phyloP scores from a whole-genome alignment of 495 filamentous ascomycete genomes.

The Aspergillus taichungensis region DNA sequence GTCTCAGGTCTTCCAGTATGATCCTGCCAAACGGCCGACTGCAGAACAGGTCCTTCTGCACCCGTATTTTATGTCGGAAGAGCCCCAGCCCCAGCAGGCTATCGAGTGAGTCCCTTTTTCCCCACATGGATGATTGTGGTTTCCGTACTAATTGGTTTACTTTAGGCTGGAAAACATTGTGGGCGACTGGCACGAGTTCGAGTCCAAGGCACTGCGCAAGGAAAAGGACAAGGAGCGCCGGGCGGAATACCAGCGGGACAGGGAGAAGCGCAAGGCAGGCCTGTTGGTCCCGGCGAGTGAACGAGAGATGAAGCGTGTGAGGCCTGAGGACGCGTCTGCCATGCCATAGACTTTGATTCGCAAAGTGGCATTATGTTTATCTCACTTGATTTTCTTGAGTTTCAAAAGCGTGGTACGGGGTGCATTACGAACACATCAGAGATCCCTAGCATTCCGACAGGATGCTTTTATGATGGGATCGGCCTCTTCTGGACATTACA shows the following conservation, averaged over 20 bases:
- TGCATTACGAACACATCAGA: not conserved
- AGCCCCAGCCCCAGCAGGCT: constrained; percentile 69
- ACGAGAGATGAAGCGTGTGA: constrained; percentile 31
- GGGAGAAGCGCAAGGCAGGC: constrained; percentile 39
- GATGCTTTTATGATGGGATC: too few species aligned
- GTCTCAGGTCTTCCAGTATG: constrained; percentile 72
- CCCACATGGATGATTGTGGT: constrained; percentile 11
- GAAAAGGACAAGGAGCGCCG: constrained; percentile 79
- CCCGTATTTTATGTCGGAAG: constrained; percentile 79
- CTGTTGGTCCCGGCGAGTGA: constrained; percentile 22
- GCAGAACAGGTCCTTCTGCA: constrained; percentile 82
- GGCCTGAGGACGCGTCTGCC: constrained; percentile 9
- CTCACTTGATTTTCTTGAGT: not conserved
- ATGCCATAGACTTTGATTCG: too few species aligned
- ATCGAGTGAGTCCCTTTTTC: constrained; percentile 57
- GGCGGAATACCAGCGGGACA: constrained; percentile 45
- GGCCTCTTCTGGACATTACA: too few species aligned
- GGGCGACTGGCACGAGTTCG: constrained; percentile 99
- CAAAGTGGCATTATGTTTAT: not conserved
- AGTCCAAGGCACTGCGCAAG: constrained; percentile 89
- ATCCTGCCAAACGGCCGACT: constrained; percentile 75
- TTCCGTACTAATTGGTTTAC: not conserved
- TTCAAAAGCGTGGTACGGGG: not conserved
- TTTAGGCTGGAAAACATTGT: constrained; percentile 68
- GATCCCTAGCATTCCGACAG: too few species aligned